These are phyloP conservation scores for Trichoderma breve DNA, from an alignment of 2,329 filamentous ascomycete genomes.

Conservation along the genomic window DNA sequence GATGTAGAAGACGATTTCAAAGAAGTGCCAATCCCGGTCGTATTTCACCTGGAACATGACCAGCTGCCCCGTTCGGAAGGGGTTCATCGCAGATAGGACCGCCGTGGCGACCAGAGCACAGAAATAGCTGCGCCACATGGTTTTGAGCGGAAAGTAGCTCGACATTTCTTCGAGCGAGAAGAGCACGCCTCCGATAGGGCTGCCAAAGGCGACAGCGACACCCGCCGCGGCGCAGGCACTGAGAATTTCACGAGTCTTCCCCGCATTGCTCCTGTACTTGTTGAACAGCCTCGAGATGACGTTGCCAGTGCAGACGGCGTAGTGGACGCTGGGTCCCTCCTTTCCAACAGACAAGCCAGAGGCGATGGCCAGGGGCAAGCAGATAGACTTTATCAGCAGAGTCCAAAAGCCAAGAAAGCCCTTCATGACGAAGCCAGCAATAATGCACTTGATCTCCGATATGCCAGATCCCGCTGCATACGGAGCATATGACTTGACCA, in stretches of 20 bases:
- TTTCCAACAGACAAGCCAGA: conserved; percentile 95
- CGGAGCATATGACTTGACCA: conserved; percentile 89
- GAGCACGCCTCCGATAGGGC: conserved; percentile 91
- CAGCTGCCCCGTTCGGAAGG: conserved; percentile 91
- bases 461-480: conserved; percentile 97
- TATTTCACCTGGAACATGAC: conserved; percentile 99
- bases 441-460: conserved; percentile 98
- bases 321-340: conserved; percentile 97
- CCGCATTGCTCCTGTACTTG: conserved; percentile 88
- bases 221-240: conserved; percentile 93
- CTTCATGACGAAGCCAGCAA: conserved; percentile 98
- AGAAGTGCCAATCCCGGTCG: conserved; percentile 96
- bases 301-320: conserved; percentile 95
- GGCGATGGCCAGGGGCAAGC: conserved; percentile 85
- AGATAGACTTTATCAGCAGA: conserved; percentile 88
- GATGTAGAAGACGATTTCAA: conserved; percentile 90
- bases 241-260: conserved; percentile 91
- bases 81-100: conserved; percentile 92
- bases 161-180: conserved; percentile 99
- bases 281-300: conserved; percentile 90
- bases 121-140: conserved; percentile 97
- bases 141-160: conserved; percentile 93
- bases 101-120: conserved; percentile 94
- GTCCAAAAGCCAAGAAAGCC: conserved; percentile 92
- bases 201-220: conserved; percentile 94